Evolutionary conservation across 352 stramenopile genomes (phyloP).

Genomic region (Albugo candida): DNA sequence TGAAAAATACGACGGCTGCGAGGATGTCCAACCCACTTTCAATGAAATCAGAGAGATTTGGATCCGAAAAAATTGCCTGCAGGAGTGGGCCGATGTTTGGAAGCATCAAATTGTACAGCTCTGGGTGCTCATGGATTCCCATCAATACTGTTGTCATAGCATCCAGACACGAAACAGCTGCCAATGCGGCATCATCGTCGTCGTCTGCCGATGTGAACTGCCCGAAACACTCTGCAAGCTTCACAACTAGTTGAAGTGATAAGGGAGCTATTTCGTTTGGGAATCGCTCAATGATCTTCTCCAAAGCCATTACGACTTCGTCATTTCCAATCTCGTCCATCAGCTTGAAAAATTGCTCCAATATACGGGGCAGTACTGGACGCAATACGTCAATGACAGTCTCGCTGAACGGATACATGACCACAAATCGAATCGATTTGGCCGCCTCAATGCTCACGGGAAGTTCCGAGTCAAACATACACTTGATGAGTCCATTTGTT

Average conservation of each 20-base stretch:
- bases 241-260: constrained; percentile 83
- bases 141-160: constrained; percentile 76
- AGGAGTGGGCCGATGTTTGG: constrained; percentile 89
- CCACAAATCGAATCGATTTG: constrained; percentile 76
- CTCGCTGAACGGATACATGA: constrained; percentile 73
- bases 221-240: constrained; percentile 89
- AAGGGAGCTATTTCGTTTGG: constrained; percentile 89
- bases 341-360: constrained; percentile 96
- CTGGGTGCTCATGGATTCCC: constrained; percentile 60
- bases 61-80: constrained; percentile 89
- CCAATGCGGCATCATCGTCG: constrained; percentile 92
- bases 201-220: constrained; percentile 87
- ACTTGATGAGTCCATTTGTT: constrained; percentile 64
- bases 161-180: constrained; percentile 79
- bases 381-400: constrained; percentile 73
- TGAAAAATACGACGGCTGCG: constrained; percentile 92
- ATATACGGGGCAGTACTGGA: constrained; percentile 85
- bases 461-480: constrained; percentile 88
- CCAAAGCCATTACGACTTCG: constrained; percentile 87
- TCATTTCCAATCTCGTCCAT: constrained; percentile 99
- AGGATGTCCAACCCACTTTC: constrained; percentile 93
- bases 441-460: constrained; percentile 93
- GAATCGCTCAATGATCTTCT: constrained; percentile 94
- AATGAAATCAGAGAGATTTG: constrained; percentile 94
- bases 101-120: constrained; percentile 79